Evolutionary conservation across 768 basidiomycete genomes (phyloP).

Genomic region (Lactarius psammicola): DNA sequence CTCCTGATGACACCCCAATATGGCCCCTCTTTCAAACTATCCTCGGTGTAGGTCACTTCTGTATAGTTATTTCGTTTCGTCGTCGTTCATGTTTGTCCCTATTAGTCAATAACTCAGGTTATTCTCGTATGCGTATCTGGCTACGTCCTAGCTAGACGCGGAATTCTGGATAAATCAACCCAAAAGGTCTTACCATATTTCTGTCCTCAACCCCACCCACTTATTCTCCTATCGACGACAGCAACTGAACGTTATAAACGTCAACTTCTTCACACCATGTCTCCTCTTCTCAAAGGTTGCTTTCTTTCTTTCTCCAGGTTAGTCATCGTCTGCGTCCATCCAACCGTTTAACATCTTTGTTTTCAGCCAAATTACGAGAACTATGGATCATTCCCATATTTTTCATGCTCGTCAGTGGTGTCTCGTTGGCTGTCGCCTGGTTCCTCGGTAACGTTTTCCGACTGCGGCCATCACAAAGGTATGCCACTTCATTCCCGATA

Average conservation of each 20-base stretch:
- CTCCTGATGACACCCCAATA: conserved; percentile 36
- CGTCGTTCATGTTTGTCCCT: background rate
- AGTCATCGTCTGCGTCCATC: conserved; percentile 21
- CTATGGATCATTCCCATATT: conserved; percentile 86
- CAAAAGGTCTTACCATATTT: conserved; percentile 62
- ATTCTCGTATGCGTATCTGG: conserved; percentile 84
- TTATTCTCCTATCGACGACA: conserved; percentile 32
- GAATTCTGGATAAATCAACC: conserved; percentile 84
- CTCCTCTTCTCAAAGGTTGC: conserved; percentile 94
- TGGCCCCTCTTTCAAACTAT: conserved; percentile 53
- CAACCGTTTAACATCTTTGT: background rate
- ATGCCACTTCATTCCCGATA: conserved; percentile 29
- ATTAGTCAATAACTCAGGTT: conserved; percentile 84
- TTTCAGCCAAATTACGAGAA: conserved; percentile 67
- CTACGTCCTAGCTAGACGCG: conserved; percentile 71
- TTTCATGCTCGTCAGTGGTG: conserved; percentile 70
- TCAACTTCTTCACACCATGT: conserved; percentile 85
- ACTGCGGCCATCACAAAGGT: conserved; percentile 77
- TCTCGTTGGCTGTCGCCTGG: conserved; percentile 70
- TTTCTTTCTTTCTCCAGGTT: conserved; percentile 74
- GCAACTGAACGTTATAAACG: conserved; percentile 80
- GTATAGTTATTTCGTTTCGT: background rate
- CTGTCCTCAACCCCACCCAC: background rate
- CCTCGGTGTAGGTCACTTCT: conserved; percentile 46
- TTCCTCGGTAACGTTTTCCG: conserved; percentile 59